phyloP scores from a whole-genome alignment of 2,329 filamentous ascomycete genomes.

The Pestalotiopsis sp. region DNA sequence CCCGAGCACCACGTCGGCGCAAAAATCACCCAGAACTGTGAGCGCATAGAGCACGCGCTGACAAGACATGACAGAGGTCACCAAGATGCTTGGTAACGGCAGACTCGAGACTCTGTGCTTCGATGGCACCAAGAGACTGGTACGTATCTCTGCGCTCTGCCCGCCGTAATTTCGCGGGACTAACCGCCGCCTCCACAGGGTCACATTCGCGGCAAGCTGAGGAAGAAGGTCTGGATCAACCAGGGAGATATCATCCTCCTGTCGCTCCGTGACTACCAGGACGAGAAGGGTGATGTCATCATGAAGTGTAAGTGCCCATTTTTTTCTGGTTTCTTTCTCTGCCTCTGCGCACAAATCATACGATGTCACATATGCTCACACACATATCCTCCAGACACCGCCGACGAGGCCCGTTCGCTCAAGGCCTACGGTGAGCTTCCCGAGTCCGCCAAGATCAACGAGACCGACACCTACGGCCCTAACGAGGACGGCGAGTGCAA shows the following conservation, averaged over 20 bases:
- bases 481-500: slow-evolving; percentile 94
- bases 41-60: background rate
- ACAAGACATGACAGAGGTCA: slow-evolving; percentile 61
- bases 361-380: background rate
- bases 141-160: slow-evolving; percentile 47
- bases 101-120: slow-evolving; percentile 93
- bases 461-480: slow-evolving; percentile 92
- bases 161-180: slow-evolving; percentile 24
- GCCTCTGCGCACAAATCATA: background rate
- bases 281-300: slow-evolving; percentile 91
- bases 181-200: slow-evolving; percentile 44
- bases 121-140: slow-evolving; percentile 77
- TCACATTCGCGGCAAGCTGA: slow-evolving; percentile 91
- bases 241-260: slow-evolving; percentile 93
- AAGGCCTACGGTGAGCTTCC: slow-evolving; percentile 98
- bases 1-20: background rate
- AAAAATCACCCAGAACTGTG: background rate
- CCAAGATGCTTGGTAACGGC: slow-evolving; percentile 96
- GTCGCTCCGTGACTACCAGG: slow-evolving; percentile 88
- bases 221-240: slow-evolving; percentile 99
- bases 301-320: slow-evolving; percentile 65
- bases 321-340: background rate
- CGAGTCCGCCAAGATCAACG: slow-evolving; percentile 99
- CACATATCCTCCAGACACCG: slow-evolving; percentile 55
- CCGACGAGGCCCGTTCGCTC: slow-evolving; percentile 91